These are phyloP conservation scores for Cladophialophora chaetospira DNA, from an alignment of 2,329 filamentous ascomycete species.

Conservation along the genomic window DNA sequence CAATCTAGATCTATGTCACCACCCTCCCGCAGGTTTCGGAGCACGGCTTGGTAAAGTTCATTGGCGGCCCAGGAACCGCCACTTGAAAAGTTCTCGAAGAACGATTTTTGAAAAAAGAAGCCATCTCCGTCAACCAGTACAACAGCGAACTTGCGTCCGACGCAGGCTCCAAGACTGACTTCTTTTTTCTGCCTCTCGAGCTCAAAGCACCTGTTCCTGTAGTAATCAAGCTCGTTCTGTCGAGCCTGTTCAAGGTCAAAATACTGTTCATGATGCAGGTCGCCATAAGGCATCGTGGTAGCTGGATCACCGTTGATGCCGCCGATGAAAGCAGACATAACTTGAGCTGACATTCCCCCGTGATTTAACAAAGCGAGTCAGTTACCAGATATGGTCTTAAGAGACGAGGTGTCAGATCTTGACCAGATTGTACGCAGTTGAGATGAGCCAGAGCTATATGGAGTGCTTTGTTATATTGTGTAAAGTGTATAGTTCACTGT, in stretches of 20 bases:
- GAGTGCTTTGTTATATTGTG: no score
- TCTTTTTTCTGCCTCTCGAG: constrained; percentile 24
- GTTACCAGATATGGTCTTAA: no score
- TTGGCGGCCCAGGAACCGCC: constrained; percentile 54
- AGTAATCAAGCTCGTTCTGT: no score
- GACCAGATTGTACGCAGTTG: no score
- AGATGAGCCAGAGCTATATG: no score
- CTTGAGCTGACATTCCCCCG: no score
- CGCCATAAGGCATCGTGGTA: constrained; percentile 7
- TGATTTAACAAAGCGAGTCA: no score
- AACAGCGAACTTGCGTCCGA: constrained; percentile 58
- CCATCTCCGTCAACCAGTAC: constrained; percentile 65
- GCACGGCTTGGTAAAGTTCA: constrained; percentile 25
- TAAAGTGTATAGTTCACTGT: no score
- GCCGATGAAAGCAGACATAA: not conserved
- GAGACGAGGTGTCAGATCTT: no score
- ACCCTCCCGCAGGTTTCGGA: constrained; percentile 18
- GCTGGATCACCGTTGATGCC: not conserved
- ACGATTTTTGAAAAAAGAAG: constrained; percentile 57
- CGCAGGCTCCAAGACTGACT: constrained; percentile 20
- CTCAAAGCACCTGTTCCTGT: constrained; percentile 28
- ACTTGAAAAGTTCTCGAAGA: constrained; percentile 47
- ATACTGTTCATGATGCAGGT: constrained; percentile 14
- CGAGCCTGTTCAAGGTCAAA: constrained; percentile 24
- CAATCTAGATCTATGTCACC: constrained; percentile 37